Evolutionary conservation across 2,329 filamentous ascomycete genomes (phyloP).

Genomic region (Nigrospora oryzae): DNA sequence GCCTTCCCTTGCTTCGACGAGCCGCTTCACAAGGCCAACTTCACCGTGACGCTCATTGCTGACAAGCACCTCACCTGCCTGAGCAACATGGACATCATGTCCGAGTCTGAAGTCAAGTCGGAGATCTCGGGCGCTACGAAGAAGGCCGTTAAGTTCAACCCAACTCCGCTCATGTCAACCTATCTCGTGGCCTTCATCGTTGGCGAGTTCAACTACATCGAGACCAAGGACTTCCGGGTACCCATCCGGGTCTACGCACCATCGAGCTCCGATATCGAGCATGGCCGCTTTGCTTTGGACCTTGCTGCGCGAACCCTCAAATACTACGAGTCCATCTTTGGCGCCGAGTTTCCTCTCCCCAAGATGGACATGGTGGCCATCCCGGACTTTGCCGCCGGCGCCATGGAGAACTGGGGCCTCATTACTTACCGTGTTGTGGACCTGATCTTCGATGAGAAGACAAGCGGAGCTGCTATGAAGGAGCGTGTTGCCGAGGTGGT

Average conservation of each 20-base stretch:
- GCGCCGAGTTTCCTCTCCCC: slow-evolving; percentile 75
- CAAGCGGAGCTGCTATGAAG: slow-evolving; percentile 79
- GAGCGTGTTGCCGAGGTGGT: slow-evolving; percentile 92
- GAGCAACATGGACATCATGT: slow-evolving; percentile 93
- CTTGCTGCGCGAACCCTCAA: slow-evolving; percentile 82
- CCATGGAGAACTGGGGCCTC: slow-evolving; percentile 98
- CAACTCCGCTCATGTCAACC: slow-evolving; percentile 89
- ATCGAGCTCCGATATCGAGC: slow-evolving; percentile 80
- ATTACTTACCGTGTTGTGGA: slow-evolving; percentile 93
- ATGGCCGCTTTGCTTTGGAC: slow-evolving; percentile 83
- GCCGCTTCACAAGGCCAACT: slow-evolving; percentile 85
- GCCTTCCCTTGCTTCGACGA: slow-evolving; percentile 97
- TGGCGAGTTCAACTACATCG: slow-evolving; percentile 87
- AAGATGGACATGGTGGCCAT: slow-evolving; percentile 98
- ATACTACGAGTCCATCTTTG: slow-evolving; percentile 94
- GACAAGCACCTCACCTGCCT: slow-evolving; percentile 86
- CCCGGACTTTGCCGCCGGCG: slow-evolving; percentile 89
- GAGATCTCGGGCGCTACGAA: slow-evolving; percentile 54
- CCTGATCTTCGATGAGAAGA: slow-evolving; percentile 84
- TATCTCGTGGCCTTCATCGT: slow-evolving; percentile 93
- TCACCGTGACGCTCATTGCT: slow-evolving; percentile 83
- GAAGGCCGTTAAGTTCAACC: slow-evolving; percentile 88
- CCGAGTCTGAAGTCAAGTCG: slow-evolving; percentile 65
- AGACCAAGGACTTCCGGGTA: slow-evolving; percentile 84
- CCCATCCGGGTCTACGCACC: slow-evolving; percentile 93